These are phyloP conservation scores for Niebla homalea DNA, from an alignment of 495 filamentous ascomycete species.

Conservation along the genomic window DNA sequence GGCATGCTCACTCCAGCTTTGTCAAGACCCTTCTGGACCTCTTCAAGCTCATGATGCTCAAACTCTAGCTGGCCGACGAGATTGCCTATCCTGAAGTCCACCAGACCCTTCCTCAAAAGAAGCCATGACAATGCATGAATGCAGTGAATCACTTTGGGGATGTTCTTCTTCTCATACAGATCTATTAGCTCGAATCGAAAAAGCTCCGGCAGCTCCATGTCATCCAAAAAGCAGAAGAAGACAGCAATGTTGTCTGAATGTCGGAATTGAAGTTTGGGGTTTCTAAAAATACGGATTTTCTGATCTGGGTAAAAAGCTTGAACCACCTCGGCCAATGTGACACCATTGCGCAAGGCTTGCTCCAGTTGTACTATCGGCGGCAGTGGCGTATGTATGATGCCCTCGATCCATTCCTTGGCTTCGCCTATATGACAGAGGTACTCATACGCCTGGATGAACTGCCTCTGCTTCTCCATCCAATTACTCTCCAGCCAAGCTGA, in stretches of 20 bases:
- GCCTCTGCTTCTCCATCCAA: slow-evolving; percentile 98
- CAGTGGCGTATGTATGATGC: slow-evolving; percentile 75
- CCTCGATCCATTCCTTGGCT: slow-evolving; percentile 98
- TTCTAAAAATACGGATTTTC: slow-evolving; percentile 67
- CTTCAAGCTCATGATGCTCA: slow-evolving; percentile 92
- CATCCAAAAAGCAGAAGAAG: slow-evolving; percentile 86
- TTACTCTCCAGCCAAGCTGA: slow-evolving; percentile 72
- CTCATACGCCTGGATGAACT: slow-evolving; percentile 95
- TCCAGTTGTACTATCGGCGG: slow-evolving; percentile 94
- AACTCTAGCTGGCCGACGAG: slow-evolving; percentile 95
- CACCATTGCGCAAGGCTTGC: slow-evolving; percentile 83
- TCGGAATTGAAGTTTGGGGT: slow-evolving; percentile 75
- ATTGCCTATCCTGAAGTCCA: slow-evolving; percentile 96
- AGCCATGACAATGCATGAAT: slow-evolving; percentile 96
- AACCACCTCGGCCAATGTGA: slow-evolving; percentile 92
- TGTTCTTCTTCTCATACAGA: slow-evolving; percentile 98
- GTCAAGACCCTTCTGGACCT: slow-evolving; percentile 91
- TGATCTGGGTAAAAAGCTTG: slow-evolving; percentile 71
- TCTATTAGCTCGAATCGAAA: slow-evolving; percentile 98
- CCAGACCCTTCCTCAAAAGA: slow-evolving; percentile 83
- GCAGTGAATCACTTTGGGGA: slow-evolving; percentile 97
- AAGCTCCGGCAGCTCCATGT: slow-evolving; percentile 91
- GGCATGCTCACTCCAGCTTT: slow-evolving; percentile 92
- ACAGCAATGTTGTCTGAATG: slow-evolving; percentile 94
- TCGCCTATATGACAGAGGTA: slow-evolving; percentile 99